Evolutionary conservation across 805 yeast genomes (phyloP), one percentile per base, ranked within the genome.

Genomic region (Nakazawaea wyomingensis): DNA sequence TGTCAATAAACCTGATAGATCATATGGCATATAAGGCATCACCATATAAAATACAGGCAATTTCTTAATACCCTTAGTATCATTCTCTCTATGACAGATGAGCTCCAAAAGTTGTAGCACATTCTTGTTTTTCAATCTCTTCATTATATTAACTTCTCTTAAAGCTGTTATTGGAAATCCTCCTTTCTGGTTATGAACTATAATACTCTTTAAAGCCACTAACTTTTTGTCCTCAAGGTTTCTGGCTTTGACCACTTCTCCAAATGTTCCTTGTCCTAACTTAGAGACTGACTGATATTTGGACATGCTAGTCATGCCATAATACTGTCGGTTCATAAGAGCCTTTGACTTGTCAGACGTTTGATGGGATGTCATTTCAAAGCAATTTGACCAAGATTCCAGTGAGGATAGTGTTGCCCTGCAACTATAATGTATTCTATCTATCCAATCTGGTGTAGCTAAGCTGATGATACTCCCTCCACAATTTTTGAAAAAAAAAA

Each of bases 101-200:
- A 91, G 82, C 50, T 89, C 97, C 9, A 84, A 57, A 33, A 93
- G 69, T 48, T 82, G 87, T 19, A 93, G 69, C 14, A 91, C 75
- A 59, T 93, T 87, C 21, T 66, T 62, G 58, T 91, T 87, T 41
- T 71, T 60, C 39, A 93, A 66, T 38, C 71, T 69, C 61, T 86
- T 87, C 61, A 93, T 68, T 18, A 89, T 86, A 14, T 82, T 76
- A 46, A 91, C 89, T 57, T 93, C 99, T 48, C 99, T 74, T 62
- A 90, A 77, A 2, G 98, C 96, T 0, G 99, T 93, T 21, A 93
- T 81, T 1, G 99, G 98, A 57, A 91, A 89, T 28, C 86, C 84
- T 53, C 85, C 90, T 50, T 80, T 81, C 34, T 80, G 83, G 40
- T 82, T 78, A 55, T 81, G 89, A 48, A 85, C 73, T n/a, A 89